These are phyloP conservation scores for Tuber indicum DNA, from an alignment of 495 filamentous ascomycete species.

Conservation along the genomic window DNA sequence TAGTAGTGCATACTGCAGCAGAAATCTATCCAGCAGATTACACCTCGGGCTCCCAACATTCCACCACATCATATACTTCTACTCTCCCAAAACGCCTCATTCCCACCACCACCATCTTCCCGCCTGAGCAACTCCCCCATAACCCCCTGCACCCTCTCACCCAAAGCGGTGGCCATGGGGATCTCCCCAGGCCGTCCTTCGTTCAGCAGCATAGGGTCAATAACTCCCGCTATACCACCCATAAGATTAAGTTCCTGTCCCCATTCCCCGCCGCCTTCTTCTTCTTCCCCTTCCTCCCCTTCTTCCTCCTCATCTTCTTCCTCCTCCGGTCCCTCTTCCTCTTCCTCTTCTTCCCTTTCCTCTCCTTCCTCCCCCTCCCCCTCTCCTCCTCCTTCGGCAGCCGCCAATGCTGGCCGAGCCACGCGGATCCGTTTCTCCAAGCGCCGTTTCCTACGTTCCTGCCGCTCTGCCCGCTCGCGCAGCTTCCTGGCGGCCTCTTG, in stretches of 20 bases:
- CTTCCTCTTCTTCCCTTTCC: constrained; percentile 22
- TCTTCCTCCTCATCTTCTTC: constrained; percentile 24
- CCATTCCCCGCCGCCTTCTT: constrained; percentile 16
- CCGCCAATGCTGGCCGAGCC: constrained; percentile 37
- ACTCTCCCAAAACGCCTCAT: background rate
- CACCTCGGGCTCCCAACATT: background rate
- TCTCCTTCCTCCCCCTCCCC: constrained; percentile 43
- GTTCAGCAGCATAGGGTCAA: constrained; percentile 6
- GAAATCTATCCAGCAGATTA: background rate
- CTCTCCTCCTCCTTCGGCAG: constrained; percentile 37
- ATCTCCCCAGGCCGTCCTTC: constrained; percentile 12
- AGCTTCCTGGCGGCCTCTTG: constrained; percentile 29
- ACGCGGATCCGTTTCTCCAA: constrained; percentile 14
- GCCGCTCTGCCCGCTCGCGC: constrained; percentile 27
- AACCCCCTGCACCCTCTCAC: constrained; percentile 35
- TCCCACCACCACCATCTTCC: constrained; percentile 13
- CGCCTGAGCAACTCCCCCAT: constrained; percentile 36
- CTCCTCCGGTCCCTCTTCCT: constrained; percentile 15
- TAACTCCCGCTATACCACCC: background rate
- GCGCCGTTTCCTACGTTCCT: constrained; percentile 15
- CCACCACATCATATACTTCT: background rate
- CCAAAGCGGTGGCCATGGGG: constrained; percentile 11
- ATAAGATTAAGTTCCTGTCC: constrained; percentile 6
- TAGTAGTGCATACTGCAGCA: background rate
- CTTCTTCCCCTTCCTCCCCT: constrained; percentile 22